A percentile compares a stretch with the other conserved stretches of the same genome.
Conservation (phyloP, 352 stramenopile genomes). For the Blastocystis sp. region DNA sequence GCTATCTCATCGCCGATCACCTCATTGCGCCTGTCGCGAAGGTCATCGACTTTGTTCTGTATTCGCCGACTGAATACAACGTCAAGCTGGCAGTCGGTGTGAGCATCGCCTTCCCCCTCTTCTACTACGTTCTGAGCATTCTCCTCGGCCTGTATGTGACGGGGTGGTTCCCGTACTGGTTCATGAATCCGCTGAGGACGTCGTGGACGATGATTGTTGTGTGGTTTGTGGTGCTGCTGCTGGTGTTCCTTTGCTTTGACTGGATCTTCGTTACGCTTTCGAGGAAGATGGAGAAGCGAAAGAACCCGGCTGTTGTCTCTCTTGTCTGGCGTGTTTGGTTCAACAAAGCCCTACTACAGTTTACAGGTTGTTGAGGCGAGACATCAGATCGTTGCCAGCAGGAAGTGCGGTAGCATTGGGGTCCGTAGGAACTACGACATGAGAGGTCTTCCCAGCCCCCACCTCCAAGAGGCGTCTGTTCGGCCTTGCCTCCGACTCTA, state of each 20-base stretch:
- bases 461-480: background rate
- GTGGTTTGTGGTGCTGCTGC: background rate
- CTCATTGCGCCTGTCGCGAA: conserved; percentile 43
- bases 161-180: conserved; percentile 51
- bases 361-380: conserved; percentile 68
- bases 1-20: conserved; percentile 24
- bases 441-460: background rate
- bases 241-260: conserved; percentile 1
- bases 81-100: background rate
- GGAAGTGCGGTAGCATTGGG: background rate
- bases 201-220: background rate
- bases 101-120: conserved; percentile 20
- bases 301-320: background rate
- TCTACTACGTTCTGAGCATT: conserved; percentile 25
- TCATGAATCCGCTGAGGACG: conserved; percentile 35
- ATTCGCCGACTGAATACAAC: conserved; percentile 29
- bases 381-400: conserved; percentile 15
- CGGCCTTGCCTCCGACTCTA: background rate
- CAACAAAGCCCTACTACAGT: background rate
- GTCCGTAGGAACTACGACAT: no score
- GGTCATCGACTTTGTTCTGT: conserved; percentile 38
- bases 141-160: background rate
- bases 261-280: background rate
- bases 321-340: background rate
- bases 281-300: background rate